Evolutionary conservation across 805 yeast genomes (phyloP), one percentile per base, ranked within the genome.

Genomic region (Blastobotrys chiropterorum): DNA sequence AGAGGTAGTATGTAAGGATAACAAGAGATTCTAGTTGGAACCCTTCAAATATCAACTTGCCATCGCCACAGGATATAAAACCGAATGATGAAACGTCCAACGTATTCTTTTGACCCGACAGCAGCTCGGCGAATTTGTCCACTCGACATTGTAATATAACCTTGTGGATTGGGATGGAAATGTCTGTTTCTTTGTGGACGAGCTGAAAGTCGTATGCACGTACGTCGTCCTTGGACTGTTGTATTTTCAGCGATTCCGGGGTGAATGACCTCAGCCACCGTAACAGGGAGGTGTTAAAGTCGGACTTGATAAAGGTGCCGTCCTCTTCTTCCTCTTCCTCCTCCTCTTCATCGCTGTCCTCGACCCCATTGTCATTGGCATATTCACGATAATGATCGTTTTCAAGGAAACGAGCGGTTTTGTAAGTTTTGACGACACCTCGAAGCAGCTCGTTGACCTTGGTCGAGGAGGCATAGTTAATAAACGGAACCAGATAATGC

Each of bases 401-500:
- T 21, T 42, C 43, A 11, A 11, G 11, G 3, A 40, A 3, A 17
- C 16, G 15, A 14, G 34, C 16, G 20, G 8, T 22, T 14, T 38
- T 26, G 34, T 26, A 26, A 26, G 11, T 26, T 11, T 26, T 26
- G 5, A 26, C 34, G 34, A 5, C n/a, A 2, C 30, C 46, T 14
- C 51, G 40, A 2, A 48, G 38, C 19, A 48, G 47, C 39, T 26
- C 41, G 8, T 13, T 16, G 11, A 15, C 21, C 42, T 44, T 53
- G 47, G 47, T 51, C 54, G 42, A 42, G 7, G 44, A 26, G 46
- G 44, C 31, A 15, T 39, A 21, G 20, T 47, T 47, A 4, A 54
- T 49, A 13, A 80, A 56, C 0, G 82, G 81, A 3, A 87, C 81
- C 41, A 83, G 67, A 42, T 70, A 69, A 6, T 74, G 74, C 59